Evolutionary conservation across 352 stramenopile genomes (phyloP), one percentile per base, ranked within the genome.

Genomic region (Phytophthora nicotianae): DNA sequence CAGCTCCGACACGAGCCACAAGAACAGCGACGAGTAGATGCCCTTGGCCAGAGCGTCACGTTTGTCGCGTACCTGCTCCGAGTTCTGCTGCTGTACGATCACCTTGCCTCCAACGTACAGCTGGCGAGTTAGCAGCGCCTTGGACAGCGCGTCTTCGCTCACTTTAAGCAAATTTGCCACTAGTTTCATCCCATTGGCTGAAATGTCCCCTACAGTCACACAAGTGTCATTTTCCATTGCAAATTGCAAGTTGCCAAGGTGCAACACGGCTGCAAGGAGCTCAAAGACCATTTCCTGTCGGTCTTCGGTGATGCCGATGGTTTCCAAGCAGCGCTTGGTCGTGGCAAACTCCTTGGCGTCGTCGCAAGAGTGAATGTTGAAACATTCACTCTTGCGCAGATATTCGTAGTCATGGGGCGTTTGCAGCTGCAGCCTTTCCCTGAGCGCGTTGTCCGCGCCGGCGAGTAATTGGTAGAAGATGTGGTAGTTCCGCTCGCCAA

Each of bases 401-500:
- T 97, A 97, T 50, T 96, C 86, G 58, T 96, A 97, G 24, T 94
- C 84, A 19, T 93, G 53, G 0, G 85, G 83, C 6, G 80, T 86
- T 43, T 85, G 82, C 24, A 96, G 65, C 45, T 91, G 77, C 37
- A 96, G 61, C 35, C 85, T 73, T 43, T 85, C 76, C 21, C 85
- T 63, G 38, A 93, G 52, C 4, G 74, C 69, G n/a, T 83, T 75
- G 52, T 95, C 86, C 10, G 87, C 87, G 21, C 88, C 88, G 0
- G 88, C 85, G 23, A 97, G 50, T 20, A 97, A 69, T 74, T 99
- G 95, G 66, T 98, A 98, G 75, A 99, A 99, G 42, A 99, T 96
- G 68, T 99, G 96, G 76, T 98, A 99, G 72, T 98, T 99, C 20
- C 96, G 80, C 59, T 99, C 96, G 0, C 95, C 95, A 1, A 92